A percentile compares a stretch with the other conserved stretches of the same genome.
Evolutionary conservation across 176 grass and related monocot species (phyloP).

Genomic region (Pontederia crassipes): DNA sequence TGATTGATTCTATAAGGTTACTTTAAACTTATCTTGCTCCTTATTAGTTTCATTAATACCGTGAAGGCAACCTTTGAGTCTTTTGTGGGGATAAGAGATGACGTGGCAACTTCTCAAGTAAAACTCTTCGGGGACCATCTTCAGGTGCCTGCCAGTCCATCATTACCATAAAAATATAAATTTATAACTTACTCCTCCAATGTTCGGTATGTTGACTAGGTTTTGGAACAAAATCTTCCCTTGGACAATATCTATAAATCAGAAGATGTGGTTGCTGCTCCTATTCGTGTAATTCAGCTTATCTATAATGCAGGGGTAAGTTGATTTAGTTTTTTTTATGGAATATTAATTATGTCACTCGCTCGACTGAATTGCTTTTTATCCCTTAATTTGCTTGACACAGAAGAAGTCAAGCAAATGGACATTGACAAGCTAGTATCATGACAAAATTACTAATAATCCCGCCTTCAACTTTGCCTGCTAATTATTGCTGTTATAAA

Average conservation of each 20-base stretch:
- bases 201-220: constrained; percentile 28
- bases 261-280: constrained; percentile 66
- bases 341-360: neutral
- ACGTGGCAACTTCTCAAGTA: constrained; percentile 77
- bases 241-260: constrained; percentile 87
- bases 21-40: neutral
- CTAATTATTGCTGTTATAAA: neutral
- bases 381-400: constrained; percentile 1
- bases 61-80: constrained; percentile 82
- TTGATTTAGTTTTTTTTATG: constrained; percentile 1
- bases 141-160: constrained; percentile 20
- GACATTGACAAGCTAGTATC: too few relatives aligned
- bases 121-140: constrained; percentile 71
- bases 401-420: too few relatives aligned
- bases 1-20: neutral
- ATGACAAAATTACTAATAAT: too few relatives aligned
- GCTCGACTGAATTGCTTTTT: neutral
- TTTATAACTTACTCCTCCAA: constrained; percentile 18
- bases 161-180: neutral
- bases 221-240: constrained; percentile 89
- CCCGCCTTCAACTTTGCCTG: too few relatives aligned
- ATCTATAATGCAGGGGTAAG: constrained; percentile 86
- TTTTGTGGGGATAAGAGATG: constrained; percentile 76
- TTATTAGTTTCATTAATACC: constrained; percentile 9
- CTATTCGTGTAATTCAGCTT: constrained; percentile 90